Percentiles rank a stretch among this genome's conserved stretches.
Conservation (phyloP, 345 rosid species). For the Citrus sp. region DNA sequence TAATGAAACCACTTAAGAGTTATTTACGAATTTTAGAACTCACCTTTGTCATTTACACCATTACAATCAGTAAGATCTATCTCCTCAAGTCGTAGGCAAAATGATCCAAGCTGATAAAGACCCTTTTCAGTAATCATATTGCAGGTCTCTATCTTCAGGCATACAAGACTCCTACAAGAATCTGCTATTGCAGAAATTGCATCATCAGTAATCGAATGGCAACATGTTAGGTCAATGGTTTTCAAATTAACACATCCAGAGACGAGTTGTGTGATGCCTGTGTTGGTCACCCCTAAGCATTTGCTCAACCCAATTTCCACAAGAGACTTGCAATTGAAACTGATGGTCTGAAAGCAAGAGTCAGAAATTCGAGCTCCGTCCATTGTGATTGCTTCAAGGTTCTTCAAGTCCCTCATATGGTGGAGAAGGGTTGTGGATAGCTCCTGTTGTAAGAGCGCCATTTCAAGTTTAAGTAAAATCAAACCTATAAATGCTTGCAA, state of each 20-base stretch:
- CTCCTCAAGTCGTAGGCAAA: conserved; percentile 60
- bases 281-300: conserved; percentile 58
- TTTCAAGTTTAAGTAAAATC: conserved; percentile 4
- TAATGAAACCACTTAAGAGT: not conserved
- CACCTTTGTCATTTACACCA: conserved; percentile 74
- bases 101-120: conserved; percentile 60
- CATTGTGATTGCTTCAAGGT: conserved; percentile 46
- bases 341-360: conserved; percentile 38
- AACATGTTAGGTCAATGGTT: conserved; percentile 65
- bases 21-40: not conserved
- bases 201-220: conserved; percentile 61
- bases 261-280: conserved; percentile 58
- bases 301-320: conserved; percentile 74
- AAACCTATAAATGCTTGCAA: not conserved
- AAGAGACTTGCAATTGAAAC: conserved; percentile 53
- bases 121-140: conserved; percentile 76
- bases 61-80: conserved; percentile 88
- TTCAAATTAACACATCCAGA: conserved; percentile 57
- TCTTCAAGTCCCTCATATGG: conserved; percentile 48
- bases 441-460: conserved; percentile 43
- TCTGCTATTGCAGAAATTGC: conserved; percentile 68
- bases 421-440: conserved; percentile 37
- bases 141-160: conserved; percentile 81
- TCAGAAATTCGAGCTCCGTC: conserved; percentile 68
- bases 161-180: conserved; percentile 62